These are phyloP conservation scores for Candida stauntonica DNA, from an alignment of 805 yeast genomes.

Conservation along the genomic window DNA sequence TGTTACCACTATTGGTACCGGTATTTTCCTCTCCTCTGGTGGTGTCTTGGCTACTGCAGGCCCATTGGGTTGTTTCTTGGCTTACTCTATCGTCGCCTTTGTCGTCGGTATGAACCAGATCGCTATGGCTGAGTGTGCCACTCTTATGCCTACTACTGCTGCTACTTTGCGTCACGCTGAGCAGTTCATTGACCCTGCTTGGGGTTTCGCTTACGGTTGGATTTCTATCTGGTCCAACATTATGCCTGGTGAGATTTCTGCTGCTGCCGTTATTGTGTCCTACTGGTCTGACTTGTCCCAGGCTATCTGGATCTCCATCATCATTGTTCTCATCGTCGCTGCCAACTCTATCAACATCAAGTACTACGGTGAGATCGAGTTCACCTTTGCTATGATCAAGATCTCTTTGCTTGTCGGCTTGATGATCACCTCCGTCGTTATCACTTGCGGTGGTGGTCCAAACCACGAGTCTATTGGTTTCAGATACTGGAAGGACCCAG, in stretches of 20 bases:
- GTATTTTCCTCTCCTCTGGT: conserved; percentile 37
- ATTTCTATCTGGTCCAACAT: conserved; percentile 35
- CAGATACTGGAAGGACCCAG: conserved; percentile 32
- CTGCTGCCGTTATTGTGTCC: conserved; percentile 42
- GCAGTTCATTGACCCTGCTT: conserved; percentile 39
- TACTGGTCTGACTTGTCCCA: conserved; percentile 43
- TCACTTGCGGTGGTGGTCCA: conserved; percentile 64
- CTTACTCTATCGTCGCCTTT: conserved; percentile 32
- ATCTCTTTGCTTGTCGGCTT: conserved; percentile 57
- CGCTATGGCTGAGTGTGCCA: conserved; percentile 36
- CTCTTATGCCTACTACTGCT: conserved; percentile 36
- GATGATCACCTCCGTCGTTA: conserved; percentile 48
- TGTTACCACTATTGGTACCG: conserved; percentile 43
- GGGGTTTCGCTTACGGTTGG: conserved; percentile 47
- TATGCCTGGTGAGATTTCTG: conserved; percentile 42
- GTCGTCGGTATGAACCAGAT: conserved; percentile 37
- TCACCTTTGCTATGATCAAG: conserved; percentile 57
- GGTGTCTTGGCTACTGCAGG: conserved; percentile 35
- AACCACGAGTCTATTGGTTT: conserved; percentile 32
- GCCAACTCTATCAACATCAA: conserved; percentile 35
- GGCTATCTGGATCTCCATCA: conserved; percentile 43
- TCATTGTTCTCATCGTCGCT: conserved; percentile 33
- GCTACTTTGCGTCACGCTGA: conserved; percentile 35
- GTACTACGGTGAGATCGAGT: conserved; percentile 47
- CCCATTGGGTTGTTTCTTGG: conserved; percentile 33